phyloP scores from a whole-genome alignment of 2,329 filamentous ascomycete genomes.

The Aspergillus uvarum region DNA sequence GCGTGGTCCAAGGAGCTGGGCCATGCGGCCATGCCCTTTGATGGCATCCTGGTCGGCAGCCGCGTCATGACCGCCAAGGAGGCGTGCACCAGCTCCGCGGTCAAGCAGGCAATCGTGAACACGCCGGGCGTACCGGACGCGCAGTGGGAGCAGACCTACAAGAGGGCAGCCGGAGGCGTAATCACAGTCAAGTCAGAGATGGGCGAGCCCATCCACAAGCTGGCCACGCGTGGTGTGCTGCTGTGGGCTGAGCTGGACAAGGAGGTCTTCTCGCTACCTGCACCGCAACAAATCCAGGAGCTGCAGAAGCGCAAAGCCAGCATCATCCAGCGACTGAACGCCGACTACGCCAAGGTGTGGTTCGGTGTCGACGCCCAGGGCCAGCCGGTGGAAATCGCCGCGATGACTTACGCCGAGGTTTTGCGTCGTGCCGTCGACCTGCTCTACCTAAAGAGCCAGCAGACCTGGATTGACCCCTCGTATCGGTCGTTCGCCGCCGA shows the following conservation, averaged over 20 bases:
- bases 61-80: background rate
- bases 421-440: background rate
- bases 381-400: background rate
- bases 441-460: background rate
- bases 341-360: constrained; percentile 3
- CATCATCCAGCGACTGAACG: constrained; percentile 3
- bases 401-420: background rate
- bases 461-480: background rate
- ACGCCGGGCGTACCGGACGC: background rate
- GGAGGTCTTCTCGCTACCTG: constrained; percentile 5
- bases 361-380: background rate
- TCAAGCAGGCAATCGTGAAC: background rate
- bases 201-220: constrained; percentile 2
- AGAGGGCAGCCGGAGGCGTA: background rate
- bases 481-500: background rate
- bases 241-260: constrained; percentile 6
- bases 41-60: background rate
- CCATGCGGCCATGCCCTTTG: background rate
- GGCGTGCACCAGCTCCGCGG: background rate
- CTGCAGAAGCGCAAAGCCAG: background rate
- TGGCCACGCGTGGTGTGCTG: background rate
- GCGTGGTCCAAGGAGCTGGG: background rate
- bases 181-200: constrained; percentile 1
- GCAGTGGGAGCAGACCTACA: background rate
- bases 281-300: background rate